phyloP scores from a whole-genome alignment of 164 flowering plant genomes.

The Chimonanthus praecox region DNA sequence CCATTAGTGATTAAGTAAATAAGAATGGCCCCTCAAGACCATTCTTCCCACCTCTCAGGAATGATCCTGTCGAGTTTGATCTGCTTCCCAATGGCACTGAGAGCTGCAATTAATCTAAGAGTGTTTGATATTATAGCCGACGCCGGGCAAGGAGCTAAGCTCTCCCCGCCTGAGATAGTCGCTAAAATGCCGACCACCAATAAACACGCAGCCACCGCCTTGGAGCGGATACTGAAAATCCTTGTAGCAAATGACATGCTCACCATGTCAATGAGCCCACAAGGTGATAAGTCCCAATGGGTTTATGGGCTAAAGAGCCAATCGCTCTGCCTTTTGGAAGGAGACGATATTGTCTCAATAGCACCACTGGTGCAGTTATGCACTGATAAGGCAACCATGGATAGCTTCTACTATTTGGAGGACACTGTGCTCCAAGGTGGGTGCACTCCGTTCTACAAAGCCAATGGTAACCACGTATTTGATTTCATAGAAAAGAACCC shows the following conservation, averaged over 20 bases:
- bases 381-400: background rate
- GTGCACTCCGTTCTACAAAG: conserved; percentile 4
- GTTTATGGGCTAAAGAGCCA: conserved; percentile 10
- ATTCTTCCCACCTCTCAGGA: background rate
- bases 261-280: background rate
- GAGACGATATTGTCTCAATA: background rate
- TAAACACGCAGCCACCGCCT: conserved; percentile 2
- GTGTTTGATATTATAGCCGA: conserved; percentile 10
- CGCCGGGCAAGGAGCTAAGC: conserved; percentile 8
- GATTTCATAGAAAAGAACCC: background rate
- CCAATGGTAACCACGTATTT: background rate
- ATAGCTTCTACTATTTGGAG: conserved; percentile 1
- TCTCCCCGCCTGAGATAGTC: conserved; percentile 5
- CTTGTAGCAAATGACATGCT: conserved; percentile 11
- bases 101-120: conserved; percentile 3
- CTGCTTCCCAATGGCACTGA: conserved; percentile 14
- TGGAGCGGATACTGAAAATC: conserved; percentile 13
- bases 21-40: background rate
- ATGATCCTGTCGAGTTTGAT: background rate
- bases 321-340: background rate
- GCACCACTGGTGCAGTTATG: background rate
- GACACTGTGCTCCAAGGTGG: conserved; percentile 7
- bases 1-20: too few relatives aligned
- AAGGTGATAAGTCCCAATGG: background rate
- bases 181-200: conserved; percentile 12